phyloP scores from a whole-genome alignment of 176 grass and related monocot species.

The Phyllostachys edulis region DNA sequence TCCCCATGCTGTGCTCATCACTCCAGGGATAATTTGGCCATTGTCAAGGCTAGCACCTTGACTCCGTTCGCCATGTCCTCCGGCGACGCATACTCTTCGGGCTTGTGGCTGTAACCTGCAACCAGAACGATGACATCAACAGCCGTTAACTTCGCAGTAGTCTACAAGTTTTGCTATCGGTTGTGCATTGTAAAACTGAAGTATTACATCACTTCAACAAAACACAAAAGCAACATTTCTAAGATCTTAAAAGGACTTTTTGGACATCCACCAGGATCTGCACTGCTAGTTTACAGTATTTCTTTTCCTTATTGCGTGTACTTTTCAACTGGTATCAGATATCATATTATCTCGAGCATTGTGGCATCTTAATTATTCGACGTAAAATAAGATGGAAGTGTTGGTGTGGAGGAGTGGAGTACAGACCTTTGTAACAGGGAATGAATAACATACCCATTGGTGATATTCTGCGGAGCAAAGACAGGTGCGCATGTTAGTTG shows the following conservation, averaged over 20 bases:
- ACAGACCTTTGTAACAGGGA: conserved; percentile 94
- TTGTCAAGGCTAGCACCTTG: conserved; percentile 77
- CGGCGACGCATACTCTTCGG: conserved; percentile 70
- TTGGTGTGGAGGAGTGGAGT: conserved; percentile 12
- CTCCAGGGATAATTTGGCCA: conserved; percentile 73
- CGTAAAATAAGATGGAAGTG: neutral
- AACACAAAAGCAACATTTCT: neutral
- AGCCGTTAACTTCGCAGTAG: neutral
- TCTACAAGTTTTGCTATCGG: neutral
- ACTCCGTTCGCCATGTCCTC: conserved; percentile 86
- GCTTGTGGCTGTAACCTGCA: conserved; percentile 96
- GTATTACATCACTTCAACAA: neutral
- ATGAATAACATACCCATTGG: conserved; percentile 99
- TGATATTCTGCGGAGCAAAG: conserved; percentile 63
- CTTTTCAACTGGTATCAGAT: neutral
- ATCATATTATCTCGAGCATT: neutral
- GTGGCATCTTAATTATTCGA: neutral
- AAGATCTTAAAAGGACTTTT: neutral
- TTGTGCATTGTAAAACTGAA: neutral
- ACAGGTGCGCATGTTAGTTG: neutral
- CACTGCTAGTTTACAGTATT: neutral
- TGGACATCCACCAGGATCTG: neutral
- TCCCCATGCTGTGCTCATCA: conserved; percentile 30
- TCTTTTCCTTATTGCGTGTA: neutral
- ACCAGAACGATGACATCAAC: neutral